Percentiles rank a stretch among this genome's conserved stretches.
Conservation (phyloP, 2,329 filamentous ascomycete genomes). For the Coccinonectria pachysandricola region DNA sequence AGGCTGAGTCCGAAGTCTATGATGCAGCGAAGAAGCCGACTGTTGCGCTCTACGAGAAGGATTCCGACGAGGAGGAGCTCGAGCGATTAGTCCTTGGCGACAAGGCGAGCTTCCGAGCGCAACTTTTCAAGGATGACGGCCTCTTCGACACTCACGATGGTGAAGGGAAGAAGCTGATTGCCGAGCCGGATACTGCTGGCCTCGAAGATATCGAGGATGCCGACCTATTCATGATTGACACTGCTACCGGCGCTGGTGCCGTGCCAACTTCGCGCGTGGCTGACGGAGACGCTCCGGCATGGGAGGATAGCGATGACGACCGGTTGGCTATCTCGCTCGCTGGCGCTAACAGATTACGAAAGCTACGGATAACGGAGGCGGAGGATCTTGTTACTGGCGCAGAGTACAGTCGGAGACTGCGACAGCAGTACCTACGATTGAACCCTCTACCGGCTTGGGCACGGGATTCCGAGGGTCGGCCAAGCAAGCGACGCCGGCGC, state of each 20-base stretch:
- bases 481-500: conserved; percentile 39
- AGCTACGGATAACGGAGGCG: conserved; percentile 67
- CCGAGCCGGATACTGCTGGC: conserved; percentile 37
- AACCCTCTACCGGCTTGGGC: conserved; percentile 55
- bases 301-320: conserved; percentile 96
- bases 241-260: conserved; percentile 26
- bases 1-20: conserved; percentile 19
- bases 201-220: conserved; percentile 61
- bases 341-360: conserved; percentile 63
- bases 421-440: conserved; percentile 60
- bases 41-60: conserved; percentile 48
- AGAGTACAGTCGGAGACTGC: conserved; percentile 73
- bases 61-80: conserved; percentile 74
- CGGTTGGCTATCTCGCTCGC: conserved; percentile 74
- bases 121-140: conserved; percentile 50
- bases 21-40: conserved; percentile 20
- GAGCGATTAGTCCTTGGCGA: conserved; percentile 86
- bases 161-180: conserved; percentile 21
- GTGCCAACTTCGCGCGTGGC: conserved; percentile 14
- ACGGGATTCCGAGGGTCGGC: conserved; percentile 37
- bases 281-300: conserved; percentile 57
- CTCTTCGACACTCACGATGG: conserved; percentile 21
- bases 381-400: conserved; percentile 81
- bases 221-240: conserved; percentile 78
- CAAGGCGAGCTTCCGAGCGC: conserved; percentile 67